phyloP scores from a whole-genome alignment of 2,329 filamentous ascomycete species.

The Neopestalotiopsis rosae region DNA sequence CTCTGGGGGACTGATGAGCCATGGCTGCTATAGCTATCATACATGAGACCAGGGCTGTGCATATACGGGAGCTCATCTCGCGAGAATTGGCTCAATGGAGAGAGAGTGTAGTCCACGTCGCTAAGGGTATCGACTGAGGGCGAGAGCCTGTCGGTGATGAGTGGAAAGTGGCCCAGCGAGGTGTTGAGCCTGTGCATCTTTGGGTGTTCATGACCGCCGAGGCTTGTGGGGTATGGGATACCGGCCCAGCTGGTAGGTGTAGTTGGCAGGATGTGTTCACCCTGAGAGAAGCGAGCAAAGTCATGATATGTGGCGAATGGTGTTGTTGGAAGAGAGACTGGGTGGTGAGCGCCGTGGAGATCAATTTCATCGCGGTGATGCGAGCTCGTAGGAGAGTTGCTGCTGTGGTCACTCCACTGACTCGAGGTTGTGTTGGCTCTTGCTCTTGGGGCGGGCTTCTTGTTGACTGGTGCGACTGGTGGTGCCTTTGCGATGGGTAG shows the following conservation, averaged over 20 bases:
- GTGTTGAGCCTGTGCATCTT: slow-evolving; percentile 50
- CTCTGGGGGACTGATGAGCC: slow-evolving; percentile 61
- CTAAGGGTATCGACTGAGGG: slow-evolving; percentile 65
- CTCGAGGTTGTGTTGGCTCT: slow-evolving; percentile 51
- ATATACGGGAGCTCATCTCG: slow-evolving; percentile 62
- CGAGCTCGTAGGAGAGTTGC: slow-evolving; percentile 36
- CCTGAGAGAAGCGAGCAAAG: slow-evolving; percentile 57
- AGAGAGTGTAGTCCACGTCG: slow-evolving; percentile 64
- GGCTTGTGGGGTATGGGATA: slow-evolving; percentile 51
- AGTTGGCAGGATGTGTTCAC: slow-evolving; percentile 46
- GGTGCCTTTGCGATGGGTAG: slow-evolving; percentile 70
- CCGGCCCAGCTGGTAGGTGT: slow-evolving; percentile 51
- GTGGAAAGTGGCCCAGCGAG: slow-evolving; percentile 20
- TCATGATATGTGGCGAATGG: slow-evolving; percentile 48
- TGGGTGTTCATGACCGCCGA: slow-evolving; percentile 42
- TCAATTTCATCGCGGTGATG: slow-evolving; percentile 44
- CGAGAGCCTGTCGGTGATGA: slow-evolving; percentile 39
- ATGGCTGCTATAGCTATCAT: slow-evolving; percentile 60
- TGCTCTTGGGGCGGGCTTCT: slow-evolving; percentile 52
- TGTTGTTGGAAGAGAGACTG: slow-evolving; percentile 46
- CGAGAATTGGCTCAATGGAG: slow-evolving; percentile 58
- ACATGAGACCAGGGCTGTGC: slow-evolving; percentile 61
- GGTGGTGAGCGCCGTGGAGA: slow-evolving; percentile 39
- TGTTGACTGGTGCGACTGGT: slow-evolving; percentile 55
- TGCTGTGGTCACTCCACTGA: slow-evolving; percentile 46